Base-by-base conservation (phyloP, 768 basidiomycete species). In the Macrocybe gigantea region DNA sequence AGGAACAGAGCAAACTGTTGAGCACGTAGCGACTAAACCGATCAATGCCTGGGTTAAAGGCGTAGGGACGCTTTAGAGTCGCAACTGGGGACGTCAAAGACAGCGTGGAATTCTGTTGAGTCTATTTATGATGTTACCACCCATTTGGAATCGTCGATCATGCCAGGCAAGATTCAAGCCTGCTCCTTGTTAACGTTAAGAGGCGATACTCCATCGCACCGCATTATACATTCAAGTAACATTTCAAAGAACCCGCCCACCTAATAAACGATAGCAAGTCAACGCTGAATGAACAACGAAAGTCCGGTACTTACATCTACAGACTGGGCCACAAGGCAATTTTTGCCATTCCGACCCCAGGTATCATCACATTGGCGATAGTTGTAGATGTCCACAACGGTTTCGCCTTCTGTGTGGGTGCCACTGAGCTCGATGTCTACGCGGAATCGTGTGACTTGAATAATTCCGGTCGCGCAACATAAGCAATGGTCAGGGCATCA, bases 341-440 rank as follows among this genome's bases (percentile, higher is more conserved):
- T 94, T 63, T 81, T 88, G 5, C 88, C 86, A 11, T 64, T 63
- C 2, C 70, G 57, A 0, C 89, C 88, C 91, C 91, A 94, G 0
- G 74, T 72, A 53, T 81, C 74, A 52, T 86, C 80, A 52, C 73
- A 79, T 6, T 63, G 43, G 11, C 63, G 65, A 64, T 84, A 88
- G 49, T 77, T 70, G 78, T 80, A 90, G 2, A 89, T 56, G 55
- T 94, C 89, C 1, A 91, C 86, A 2, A 89, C 75, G 0, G 92
- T 93, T 58, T 91, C 84, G 5, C 91, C 92, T 9, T 70, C 66
- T 1, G 85, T 78, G 51, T 84, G 79, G 12, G 67, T 64, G 3
- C 86, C 87, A 5, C 68, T 72, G 12, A 86, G 71, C 55, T 94
- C 92, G n/a, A 89, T 75, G 52, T 94, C 92, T 0, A 93, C 90